Conservation (phyloP, 352 stramenopile species). For the Phytophthora multivora region DNA sequence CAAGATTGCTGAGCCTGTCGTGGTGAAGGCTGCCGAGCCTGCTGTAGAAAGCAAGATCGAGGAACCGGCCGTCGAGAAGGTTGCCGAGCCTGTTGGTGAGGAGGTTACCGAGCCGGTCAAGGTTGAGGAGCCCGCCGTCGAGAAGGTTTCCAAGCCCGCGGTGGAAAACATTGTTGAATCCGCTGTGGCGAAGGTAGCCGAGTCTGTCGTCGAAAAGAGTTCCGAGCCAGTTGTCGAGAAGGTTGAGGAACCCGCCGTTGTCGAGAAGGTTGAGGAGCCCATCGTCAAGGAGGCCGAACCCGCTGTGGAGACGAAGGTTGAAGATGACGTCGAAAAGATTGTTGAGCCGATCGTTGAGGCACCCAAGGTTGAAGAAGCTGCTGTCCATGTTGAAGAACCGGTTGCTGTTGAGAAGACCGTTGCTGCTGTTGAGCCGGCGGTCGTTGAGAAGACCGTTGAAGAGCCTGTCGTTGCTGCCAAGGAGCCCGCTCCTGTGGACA, state of each 20-base stretch:
- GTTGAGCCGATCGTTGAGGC: constrained; percentile 7
- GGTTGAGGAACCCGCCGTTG: background rate
- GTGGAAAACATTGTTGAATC: background rate
- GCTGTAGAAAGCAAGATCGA: background rate
- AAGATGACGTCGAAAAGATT: background rate
- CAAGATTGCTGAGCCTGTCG: background rate
- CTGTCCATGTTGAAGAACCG: constrained; percentile 1
- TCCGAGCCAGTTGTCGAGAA: background rate
- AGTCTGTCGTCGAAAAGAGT: background rate
- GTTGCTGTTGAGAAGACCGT: constrained; percentile 9
- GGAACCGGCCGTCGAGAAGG: background rate
- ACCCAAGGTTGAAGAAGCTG: constrained; percentile 10
- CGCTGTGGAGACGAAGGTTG: background rate
- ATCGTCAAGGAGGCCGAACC: background rate
- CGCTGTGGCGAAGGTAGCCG: background rate
- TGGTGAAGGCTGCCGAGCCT: background rate
- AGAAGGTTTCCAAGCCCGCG: background rate
- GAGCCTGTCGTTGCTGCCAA: constrained; percentile 1
- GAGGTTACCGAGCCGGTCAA: background rate
- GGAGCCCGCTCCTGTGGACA: constrained; percentile 4
- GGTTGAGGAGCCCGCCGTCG: background rate
- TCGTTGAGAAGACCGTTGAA: constrained; percentile 4
- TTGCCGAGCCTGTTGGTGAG: background rate
- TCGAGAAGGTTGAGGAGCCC: background rate
- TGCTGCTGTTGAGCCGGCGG: constrained; percentile 9